Base-by-base conservation (phyloP, 495 filamentous ascomycete genomes). In the Cryomyces minteri region DNA sequence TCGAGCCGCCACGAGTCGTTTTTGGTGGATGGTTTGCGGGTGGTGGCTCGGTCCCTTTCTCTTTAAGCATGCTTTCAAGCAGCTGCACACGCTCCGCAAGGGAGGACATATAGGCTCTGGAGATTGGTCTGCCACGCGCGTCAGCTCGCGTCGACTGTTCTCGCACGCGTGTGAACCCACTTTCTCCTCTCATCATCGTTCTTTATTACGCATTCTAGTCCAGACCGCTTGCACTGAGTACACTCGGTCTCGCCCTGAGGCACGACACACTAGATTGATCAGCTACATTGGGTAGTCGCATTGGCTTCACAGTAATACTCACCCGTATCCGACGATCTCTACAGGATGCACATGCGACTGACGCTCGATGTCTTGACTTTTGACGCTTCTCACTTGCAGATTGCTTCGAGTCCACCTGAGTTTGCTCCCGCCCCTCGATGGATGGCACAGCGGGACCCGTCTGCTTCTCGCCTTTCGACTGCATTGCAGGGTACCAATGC, bases 31-130 rank as follows among this genome's bases (percentile, higher is more conserved):
- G 67, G 32, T 62, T 56, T 38, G 68, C 67, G 4, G 68, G 66
- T 14, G 70, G 70, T 31, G 67, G 61, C 6, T 57, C 58, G n/a
- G 62, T 60, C 30, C 69, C 70, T 6, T 54, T 59, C 36, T 72
- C 68, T 42, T 58, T 55, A 32, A 74, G 55, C 65, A 74, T 67
- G 18, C 44, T 51, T 52, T 74, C 70, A 5, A 74, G 50, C 31
- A 72, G 33, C 6, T 57, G 49, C n/a, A 74, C 69, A 11, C 70
- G 62, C 47, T 64, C 64, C 31, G 70, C 69, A 29, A 74, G 52
- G 5, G 68, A 69, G 34, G 66, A 69, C 63, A 74, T 69, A 59
- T 74, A 74, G 40, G 68, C 70, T 51, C 71, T 62, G 5, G 70
- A 74, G 29, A 74, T 70, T 3, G 70, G 70, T 39, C 68, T 71